Evolutionary conservation across 2,329 filamentous ascomycete species (phyloP).

Genomic region (Cladorrhinum sp.): DNA sequence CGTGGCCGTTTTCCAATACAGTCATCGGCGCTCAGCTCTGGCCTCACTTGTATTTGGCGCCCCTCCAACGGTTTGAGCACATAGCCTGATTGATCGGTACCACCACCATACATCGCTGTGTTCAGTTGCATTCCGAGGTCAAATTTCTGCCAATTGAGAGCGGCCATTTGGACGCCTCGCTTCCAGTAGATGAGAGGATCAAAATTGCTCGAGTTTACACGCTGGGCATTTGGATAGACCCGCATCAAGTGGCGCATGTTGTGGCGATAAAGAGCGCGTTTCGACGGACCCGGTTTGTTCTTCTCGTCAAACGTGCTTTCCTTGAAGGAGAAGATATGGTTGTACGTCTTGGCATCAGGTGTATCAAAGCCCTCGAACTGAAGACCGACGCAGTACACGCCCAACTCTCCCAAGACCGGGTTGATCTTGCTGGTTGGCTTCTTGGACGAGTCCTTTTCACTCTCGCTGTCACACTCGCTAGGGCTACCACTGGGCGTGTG

Average conservation of each 20-base stretch:
- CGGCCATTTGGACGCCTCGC: constrained; percentile 94
- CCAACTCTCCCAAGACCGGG: constrained; percentile 77
- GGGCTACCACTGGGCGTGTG: constrained; percentile 58
- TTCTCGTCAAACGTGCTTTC: constrained; percentile 84
- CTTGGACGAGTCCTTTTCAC: constrained; percentile 54
- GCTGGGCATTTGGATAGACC: constrained; percentile 82
- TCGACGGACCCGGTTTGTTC: constrained; percentile 71
- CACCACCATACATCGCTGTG: constrained; percentile 93
- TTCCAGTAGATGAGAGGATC: constrained; percentile 93
- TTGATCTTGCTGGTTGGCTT: constrained; percentile 80
- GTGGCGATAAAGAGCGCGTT: constrained; percentile 78
- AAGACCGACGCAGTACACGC: constrained; percentile 70
- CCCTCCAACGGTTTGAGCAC: constrained; percentile 89
- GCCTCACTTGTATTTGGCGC: constrained; percentile 64
- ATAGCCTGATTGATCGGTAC: constrained; percentile 82
- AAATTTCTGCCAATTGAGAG: constrained; percentile 97
- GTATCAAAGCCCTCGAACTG: constrained; percentile 81
- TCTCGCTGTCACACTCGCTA: constrained; percentile 75
- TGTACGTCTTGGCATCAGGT: constrained; percentile 77
- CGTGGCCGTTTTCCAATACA: constrained; percentile 66
- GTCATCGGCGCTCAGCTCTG: constrained; percentile 50
- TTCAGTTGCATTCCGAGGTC: constrained; percentile 95
- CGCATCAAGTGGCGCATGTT: constrained; percentile 91
- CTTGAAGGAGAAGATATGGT: constrained; percentile 94
- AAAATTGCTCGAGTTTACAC: constrained; percentile 88